Conservation (phyloP, 768 basidiomycete genomes). For the Sarcodon aspratus region DNA sequence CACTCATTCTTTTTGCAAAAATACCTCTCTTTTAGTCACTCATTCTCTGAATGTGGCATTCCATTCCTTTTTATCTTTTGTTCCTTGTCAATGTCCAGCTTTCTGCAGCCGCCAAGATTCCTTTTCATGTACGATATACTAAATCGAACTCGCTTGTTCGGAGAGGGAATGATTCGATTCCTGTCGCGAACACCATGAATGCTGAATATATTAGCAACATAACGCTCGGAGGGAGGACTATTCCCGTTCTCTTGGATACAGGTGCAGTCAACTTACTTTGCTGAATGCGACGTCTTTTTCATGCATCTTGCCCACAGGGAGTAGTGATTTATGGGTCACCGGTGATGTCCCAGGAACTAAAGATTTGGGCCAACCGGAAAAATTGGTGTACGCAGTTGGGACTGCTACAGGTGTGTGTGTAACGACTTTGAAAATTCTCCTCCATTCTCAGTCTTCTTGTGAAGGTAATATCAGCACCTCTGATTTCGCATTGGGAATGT, state of each 20-base stretch:
- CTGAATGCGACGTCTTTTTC: constrained; percentile 1
- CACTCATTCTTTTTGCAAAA: neutral
- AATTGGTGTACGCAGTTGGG: constrained; percentile 61
- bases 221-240: constrained; percentile 44
- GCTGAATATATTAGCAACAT: constrained; percentile 65
- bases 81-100: constrained; percentile 7
- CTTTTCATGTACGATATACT: constrained; percentile 15
- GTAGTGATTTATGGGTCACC: constrained; percentile 69
- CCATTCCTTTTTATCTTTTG: constrained; percentile 10
- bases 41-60: constrained; percentile 10
- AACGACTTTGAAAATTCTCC: neutral
- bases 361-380: constrained; percentile 44
- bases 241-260: constrained; percentile 63
- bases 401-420: constrained; percentile 38
- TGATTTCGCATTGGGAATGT: constrained; percentile 40
- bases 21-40: constrained; percentile 8
- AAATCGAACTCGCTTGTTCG: constrained; percentile 7
- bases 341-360: constrained; percentile 35
- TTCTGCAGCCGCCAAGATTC: constrained; percentile 20
- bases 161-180: constrained; percentile 16
- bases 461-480: constrained; percentile 47
- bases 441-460: neutral
- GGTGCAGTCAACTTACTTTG: constrained; percentile 40
- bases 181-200: constrained; percentile 57
- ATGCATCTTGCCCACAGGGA: constrained; percentile 14